Percentiles rank a stretch among this genome's conserved stretches.
These are phyloP conservation scores for Calonectria naviculata DNA, from an alignment of 2,329 filamentous ascomycete species.

Conservation along the genomic window DNA sequence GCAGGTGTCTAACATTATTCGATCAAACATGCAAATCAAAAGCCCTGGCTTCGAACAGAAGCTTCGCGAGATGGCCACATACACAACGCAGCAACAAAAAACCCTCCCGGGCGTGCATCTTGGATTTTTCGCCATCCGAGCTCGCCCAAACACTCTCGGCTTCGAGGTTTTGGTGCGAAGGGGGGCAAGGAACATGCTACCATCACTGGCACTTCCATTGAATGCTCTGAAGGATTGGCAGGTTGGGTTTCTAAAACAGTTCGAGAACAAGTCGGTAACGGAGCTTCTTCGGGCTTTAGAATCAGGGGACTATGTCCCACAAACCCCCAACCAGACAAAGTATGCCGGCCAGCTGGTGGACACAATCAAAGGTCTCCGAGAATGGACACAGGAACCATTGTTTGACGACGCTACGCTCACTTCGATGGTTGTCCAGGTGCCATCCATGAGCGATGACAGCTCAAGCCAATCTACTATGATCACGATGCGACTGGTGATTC, in stretches of 20 bases:
- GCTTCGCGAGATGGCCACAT: conserved; percentile 73
- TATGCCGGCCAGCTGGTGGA: conserved; percentile 59
- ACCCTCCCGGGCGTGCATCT: conserved; percentile 66
- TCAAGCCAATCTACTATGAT: conserved; percentile 52
- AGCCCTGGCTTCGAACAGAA: conserved; percentile 69
- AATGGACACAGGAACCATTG: conserved; percentile 55
- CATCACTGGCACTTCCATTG: conserved; percentile 65
- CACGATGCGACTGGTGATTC: conserved; percentile 70
- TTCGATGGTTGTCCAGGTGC: conserved; percentile 54
- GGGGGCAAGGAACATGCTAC: conserved; percentile 68
- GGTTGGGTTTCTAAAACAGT: conserved; percentile 61
- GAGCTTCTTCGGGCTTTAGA: conserved; percentile 46
- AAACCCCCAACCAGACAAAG: conserved; percentile 51
- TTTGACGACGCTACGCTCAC: conserved; percentile 60
- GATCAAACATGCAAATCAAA: conserved; percentile 80
- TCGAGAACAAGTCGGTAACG: conserved; percentile 57
- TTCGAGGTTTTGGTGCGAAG: conserved; percentile 73
- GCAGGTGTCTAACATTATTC: conserved; percentile 76
- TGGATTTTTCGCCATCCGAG: conserved; percentile 68
- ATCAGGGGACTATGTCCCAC: conserved; percentile 47
- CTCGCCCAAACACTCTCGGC: conserved; percentile 61
- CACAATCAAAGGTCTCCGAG: conserved; percentile 53
- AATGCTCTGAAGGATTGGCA: conserved; percentile 66
- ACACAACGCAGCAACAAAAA: conserved; percentile 58
- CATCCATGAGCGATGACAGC: conserved; percentile 43